Evolutionary conservation across 2,329 filamentous ascomycete genomes (phyloP), one percentile per base, ranked within the genome.

Genomic region (Aspergillus phoenicis): DNA sequence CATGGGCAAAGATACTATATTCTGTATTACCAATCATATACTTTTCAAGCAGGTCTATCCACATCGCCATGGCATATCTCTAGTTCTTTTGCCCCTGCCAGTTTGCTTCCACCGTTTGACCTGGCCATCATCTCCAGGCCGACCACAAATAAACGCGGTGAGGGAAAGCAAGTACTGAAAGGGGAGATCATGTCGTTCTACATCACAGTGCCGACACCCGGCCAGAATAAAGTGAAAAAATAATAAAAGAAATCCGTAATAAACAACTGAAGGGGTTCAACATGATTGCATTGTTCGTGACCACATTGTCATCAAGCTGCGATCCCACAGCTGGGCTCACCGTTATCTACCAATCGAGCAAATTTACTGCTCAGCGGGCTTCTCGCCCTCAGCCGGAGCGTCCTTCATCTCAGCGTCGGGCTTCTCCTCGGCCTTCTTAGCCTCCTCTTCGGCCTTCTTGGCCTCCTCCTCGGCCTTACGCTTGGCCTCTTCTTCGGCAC

Each of bases 401-500:
- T 88, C 86, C 70, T 85, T 83, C 86, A 88, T 88, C 75, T 88
- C 85, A 56, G 77, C 73, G 59, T 81, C 79, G 51, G 75, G 38
- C 53, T 64, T 62, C 60, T 66, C 73, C 60, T 75, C 79, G n/a
- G 74, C 73, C 65, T 79, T 77, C 70, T 79, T 78, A 53, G 78
- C 66, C 43, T 74, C 70, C 62, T 79, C 76, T 36, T 79, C 79
- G 52, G 82, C 80, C 76, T 84, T 84, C 78, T 84, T 84, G 63
- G 80, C 77, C 66, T 85, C 82, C 78, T 91, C 90, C 79, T 91
- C 91, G 59, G 90, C 89, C 69, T 89, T 89, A 75, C 87, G 87
- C 78, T 91, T 89, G 64, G 91, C 91, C 61, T 95, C 92, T 57
- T 88, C 79, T 71, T 87, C 85, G 26, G 84, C 86, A 58, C 82